Base-by-base conservation (phyloP, 1,284 basidiomycete genomes). In the Leccinum proximum region DNA sequence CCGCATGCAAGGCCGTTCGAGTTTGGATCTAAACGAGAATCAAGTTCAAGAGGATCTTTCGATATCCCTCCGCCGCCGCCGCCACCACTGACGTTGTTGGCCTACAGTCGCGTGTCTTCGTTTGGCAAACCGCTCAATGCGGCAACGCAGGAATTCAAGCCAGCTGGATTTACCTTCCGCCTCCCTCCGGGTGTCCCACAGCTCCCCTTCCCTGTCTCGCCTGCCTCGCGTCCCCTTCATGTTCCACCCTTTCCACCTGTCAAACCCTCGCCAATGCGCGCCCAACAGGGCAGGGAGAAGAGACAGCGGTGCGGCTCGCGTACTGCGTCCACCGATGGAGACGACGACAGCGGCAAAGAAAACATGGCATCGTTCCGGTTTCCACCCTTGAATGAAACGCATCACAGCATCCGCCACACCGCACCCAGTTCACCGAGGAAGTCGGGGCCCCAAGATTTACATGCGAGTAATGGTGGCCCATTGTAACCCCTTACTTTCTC, bases 1-100 rank as follows among this genome's bases (percentile, higher is more conserved):
- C 91, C 91, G 0, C 80, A 85, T 63, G 91, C 91, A 10, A 91
- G 91, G 71, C 89, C 91, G 0, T 93, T 93, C 67, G 87, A 92
- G 8, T 93, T 93, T 74, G 90, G 89, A 59, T 22, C 72, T 26
- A 67, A 8, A 60, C 61, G 56, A 45, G 64, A 64, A 67, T 76
- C 75, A 68, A 73, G 74, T 65, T 73, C 78, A 37, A 72, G 72
- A 69, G 74, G 75, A 64, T 75, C 78, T 42, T 59, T 72, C 67
- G 67, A 76, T 67, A 62, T 70, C 63, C 66, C 71, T 57, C 66
- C 72, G 58, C 75, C 75, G 13, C 75, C 75, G 13, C 79, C 75
- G 61, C 75, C 79, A 58, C 79, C 75, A 61, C 75, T 76, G 26
- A 78, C 79, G 9, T 59, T 76, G 10, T 68, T 81, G 57, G 71